Conservation (phyloP, 768 basidiomycete genomes). For the Podaxis sp. region DNA sequence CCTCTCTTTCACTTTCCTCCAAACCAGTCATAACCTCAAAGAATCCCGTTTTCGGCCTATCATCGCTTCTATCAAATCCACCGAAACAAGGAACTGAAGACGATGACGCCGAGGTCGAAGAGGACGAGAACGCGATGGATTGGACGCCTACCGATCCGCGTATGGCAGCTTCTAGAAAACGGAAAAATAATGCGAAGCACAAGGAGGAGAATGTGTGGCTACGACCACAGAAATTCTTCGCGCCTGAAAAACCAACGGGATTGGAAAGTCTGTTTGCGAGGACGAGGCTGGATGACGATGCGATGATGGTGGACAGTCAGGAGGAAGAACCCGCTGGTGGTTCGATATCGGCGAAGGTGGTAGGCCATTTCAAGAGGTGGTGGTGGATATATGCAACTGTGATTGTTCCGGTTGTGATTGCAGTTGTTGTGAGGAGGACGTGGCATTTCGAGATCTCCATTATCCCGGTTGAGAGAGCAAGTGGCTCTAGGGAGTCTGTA, state of each 20-base stretch:
- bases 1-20: conserved; percentile 63
- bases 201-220: conserved; percentile 50
- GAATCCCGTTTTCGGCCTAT: conserved; percentile 67
- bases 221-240: conserved; percentile 73
- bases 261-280: conserved; percentile 68
- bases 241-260: conserved; percentile 77
- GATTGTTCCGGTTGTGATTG: conserved; percentile 27
- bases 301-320: conserved; percentile 16
- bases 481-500: no score
- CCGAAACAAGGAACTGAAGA: conserved; percentile 32
- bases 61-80: conserved; percentile 49
- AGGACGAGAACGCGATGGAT: conserved; percentile 47
- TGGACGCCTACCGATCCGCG: conserved; percentile 61
- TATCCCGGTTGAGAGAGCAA: neutral
- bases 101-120: neutral
- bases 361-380: conserved; percentile 32
- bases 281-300: conserved; percentile 56
- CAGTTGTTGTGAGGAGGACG: conserved; percentile 13
- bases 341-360: conserved; percentile 3
- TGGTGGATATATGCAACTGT: conserved; percentile 34
- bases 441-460: conserved; percentile 5
- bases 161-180: conserved; percentile 18
- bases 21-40: conserved; percentile 51
- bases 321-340: neutral
- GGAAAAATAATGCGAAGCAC: conserved; percentile 23